Evolutionary conservation across 2,329 filamentous ascomycete species (phyloP), one percentile per base, ranked within the genome.

Genomic region (Cordyceps militaris): DNA sequence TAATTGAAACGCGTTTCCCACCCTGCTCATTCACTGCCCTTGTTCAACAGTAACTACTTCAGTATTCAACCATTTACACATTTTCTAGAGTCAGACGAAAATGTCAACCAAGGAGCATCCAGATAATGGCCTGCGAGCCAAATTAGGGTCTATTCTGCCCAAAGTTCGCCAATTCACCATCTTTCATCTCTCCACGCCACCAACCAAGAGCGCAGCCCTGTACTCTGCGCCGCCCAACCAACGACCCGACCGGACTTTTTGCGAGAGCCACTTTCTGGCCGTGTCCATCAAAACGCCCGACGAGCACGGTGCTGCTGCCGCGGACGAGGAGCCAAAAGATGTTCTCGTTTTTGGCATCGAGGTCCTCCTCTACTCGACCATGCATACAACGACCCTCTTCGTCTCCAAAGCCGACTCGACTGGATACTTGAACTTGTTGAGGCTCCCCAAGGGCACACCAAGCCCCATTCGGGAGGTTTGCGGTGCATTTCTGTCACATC

Each of bases 321-420:
- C 16, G 58, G 34, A 6, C 63, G 1, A 66, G 62, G 19, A 59
- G 57, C 3, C 61, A 65, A 71, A 68, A 19, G 78, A 84, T 61
- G 79, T 95, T 1, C 74, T 97, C 7, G 79, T 93, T 9, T 86
- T 96, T 59, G 93, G 88, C 16, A 80, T 99, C 61, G 94, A 99
- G 69, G 79, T 97, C 53, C 80, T 94, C 65, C 82, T 99, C 60
- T 99, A 95, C 73, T 88, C 85, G 0, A 96, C 92, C 0, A 81
- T 83, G 47, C 81, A 83, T 64, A 82, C 91, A 24, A 96, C 88
- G 1, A 97, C 89, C 4, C 81, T 97, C 56, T 99, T 99, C 70
- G 87, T 99, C 24, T 93, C 92, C 62, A 99, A 99, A 73, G 94
- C 94, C 50, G 94, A 99, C 74, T 97, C 94, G 10, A 97, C 93